phyloP scores from a whole-genome alignment of 164 flowering plant species.

The Brasenia schreberi region DNA sequence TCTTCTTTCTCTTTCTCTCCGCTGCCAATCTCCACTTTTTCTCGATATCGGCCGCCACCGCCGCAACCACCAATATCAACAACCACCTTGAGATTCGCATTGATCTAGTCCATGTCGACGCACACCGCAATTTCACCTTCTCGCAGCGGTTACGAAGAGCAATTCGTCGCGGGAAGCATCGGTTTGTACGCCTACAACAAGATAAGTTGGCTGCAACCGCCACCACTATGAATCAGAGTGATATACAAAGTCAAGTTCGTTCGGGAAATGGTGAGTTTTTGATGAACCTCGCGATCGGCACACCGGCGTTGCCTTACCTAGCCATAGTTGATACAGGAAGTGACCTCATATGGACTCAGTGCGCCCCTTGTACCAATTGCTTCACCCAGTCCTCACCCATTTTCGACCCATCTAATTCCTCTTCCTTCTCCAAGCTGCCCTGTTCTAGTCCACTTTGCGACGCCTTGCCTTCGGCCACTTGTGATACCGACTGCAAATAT shows the following conservation, averaged over 20 bases:
- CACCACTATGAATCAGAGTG: not conserved
- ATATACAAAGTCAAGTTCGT: constrained; percentile 21
- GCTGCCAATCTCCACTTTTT: too few relatives aligned
- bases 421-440: constrained; percentile 39
- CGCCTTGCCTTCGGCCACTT: constrained; percentile 34
- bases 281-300: constrained; percentile 55
- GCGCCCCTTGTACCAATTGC: constrained; percentile 61
- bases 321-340: constrained; percentile 89
- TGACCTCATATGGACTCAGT: constrained; percentile 87
- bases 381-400: constrained; percentile 46
- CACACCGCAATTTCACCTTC: constrained; percentile 39
- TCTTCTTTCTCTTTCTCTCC: too few relatives aligned
- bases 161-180: constrained; percentile 30
- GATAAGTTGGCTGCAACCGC: constrained; percentile 2
- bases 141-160: constrained; percentile 44
- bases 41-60: too few relatives aligned
- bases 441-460: constrained; percentile 43
- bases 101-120: constrained; percentile 44
- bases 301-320: constrained; percentile 37
- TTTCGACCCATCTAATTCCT: constrained; percentile 57
- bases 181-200: constrained; percentile 30
- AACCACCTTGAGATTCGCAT: constrained; percentile 30
- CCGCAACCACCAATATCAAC: not conserved
- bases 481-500: constrained; percentile 49
- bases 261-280: constrained; percentile 59